Evolutionary conservation across 495 filamentous ascomycete species (phyloP).

Genomic region (Penicillium cosmopolitanum): DNA sequence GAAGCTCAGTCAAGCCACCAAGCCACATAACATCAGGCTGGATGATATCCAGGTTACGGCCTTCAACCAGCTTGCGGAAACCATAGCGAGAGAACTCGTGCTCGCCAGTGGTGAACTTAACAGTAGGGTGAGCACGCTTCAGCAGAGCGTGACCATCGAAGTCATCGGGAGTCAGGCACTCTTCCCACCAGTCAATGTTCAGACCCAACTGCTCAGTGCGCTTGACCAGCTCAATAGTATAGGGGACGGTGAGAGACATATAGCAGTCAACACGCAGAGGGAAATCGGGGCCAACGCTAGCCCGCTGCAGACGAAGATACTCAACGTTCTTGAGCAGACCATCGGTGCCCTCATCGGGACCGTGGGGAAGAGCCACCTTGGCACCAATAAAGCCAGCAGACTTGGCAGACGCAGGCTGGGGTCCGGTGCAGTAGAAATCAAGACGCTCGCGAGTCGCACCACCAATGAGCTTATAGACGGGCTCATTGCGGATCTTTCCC

Average conservation of each 20-base stretch:
- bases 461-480: constrained; percentile 92
- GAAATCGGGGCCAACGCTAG: constrained; percentile 84
- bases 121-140: constrained; percentile 85
- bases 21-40: constrained; percentile 98
- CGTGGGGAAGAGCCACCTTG: constrained; percentile 87
- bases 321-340: constrained; percentile 87
- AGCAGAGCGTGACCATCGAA: constrained; percentile 85
- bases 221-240: constrained; percentile 88
- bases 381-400: constrained; percentile 84
- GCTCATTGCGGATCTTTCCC: constrained; percentile 87
- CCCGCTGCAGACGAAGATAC: constrained; percentile 81
- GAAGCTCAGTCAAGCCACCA: constrained; percentile 87
- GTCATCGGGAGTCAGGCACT: constrained; percentile 87
- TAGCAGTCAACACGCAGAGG: constrained; percentile 96
- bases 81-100: constrained; percentile 92
- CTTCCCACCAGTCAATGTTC: constrained; percentile 96
- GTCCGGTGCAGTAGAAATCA: constrained; percentile 93
- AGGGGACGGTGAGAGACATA: constrained; percentile 90
- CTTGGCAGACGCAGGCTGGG: constrained; percentile 77
- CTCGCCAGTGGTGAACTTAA: constrained; percentile 94
- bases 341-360: constrained; percentile 79
- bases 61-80: constrained; percentile 91
- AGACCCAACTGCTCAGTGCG: constrained; percentile 75
- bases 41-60: constrained; percentile 88
- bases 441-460: constrained; percentile 78